phyloP scores from a whole-genome alignment of 148 eudicot genomes.

The Gaultheria prostrata region DNA sequence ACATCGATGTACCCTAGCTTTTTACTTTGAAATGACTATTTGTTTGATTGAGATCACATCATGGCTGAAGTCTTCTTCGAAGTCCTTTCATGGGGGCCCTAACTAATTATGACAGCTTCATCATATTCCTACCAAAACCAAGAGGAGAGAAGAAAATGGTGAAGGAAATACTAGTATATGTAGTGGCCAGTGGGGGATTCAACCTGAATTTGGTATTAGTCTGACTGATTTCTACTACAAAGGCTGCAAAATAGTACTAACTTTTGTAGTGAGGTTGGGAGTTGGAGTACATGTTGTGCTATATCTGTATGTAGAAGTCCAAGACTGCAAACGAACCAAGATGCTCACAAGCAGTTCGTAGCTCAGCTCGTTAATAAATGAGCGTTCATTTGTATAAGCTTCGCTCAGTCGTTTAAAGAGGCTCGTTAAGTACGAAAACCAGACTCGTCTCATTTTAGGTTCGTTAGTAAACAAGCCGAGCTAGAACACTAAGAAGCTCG shows the following conservation, averaged over 20 bases:
- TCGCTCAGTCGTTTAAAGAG: too few relatives aligned
- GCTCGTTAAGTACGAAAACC: too few relatives aligned
- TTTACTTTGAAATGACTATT: not conserved
- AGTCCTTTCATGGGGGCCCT: conserved; percentile 13
- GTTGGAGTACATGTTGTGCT: not conserved
- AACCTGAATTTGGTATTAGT: conserved; percentile 8
- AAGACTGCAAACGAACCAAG: too few relatives aligned
- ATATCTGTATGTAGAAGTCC: not conserved
- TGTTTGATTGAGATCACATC: conserved; percentile 1
- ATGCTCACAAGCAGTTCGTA: too few relatives aligned
- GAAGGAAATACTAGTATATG: not conserved
- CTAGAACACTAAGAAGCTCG: too few relatives aligned
- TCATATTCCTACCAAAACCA: conserved; percentile 12
- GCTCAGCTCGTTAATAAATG: too few relatives aligned
- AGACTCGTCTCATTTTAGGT: too few relatives aligned
- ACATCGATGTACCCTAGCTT: not conserved
- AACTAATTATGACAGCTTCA: not conserved
- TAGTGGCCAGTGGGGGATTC: not conserved
- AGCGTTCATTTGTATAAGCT: too few relatives aligned
- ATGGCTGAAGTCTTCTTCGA: conserved; percentile 12
- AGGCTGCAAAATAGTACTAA: not conserved
- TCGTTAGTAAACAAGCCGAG: too few relatives aligned
- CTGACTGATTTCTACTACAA: not conserved
- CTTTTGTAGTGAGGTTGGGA: not conserved
- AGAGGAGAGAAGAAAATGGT: not conserved